A percentile compares a stretch with the other conserved stretches of the same genome.
Evolutionary conservation across 176 grass and related monocot species (phyloP).

Genomic region (Calamus simplicifolius): DNA sequence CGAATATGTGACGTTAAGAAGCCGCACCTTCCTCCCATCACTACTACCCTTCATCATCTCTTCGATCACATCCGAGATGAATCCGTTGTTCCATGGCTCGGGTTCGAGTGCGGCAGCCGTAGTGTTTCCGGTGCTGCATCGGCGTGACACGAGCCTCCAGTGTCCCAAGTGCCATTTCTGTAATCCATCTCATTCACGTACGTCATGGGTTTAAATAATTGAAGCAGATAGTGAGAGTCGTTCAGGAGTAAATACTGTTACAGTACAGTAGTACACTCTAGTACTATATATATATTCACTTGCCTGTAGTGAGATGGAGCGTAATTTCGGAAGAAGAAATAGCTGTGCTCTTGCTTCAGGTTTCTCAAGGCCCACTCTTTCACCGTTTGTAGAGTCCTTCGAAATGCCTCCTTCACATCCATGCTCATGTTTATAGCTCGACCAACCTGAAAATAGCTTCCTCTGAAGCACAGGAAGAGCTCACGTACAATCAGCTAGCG

Average conservation of each 20-base stretch:
- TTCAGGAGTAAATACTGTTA: too few species aligned
- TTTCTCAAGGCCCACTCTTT: constrained; percentile 23
- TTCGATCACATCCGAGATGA: constrained; percentile 6
- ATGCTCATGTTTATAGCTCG: constrained; percentile 21
- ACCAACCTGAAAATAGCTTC: constrained; percentile 32
- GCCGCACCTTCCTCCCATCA: constrained; percentile 1
- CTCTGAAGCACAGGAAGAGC: constrained; percentile 15
- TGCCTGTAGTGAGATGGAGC: constrained; percentile 29
- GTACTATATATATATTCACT: background rate
- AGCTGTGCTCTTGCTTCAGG: constrained; percentile 12
- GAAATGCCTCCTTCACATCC: constrained; percentile 36
- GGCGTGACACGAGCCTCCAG: constrained; percentile 11
- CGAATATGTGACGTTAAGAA: constrained; percentile 33
- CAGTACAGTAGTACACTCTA: too few species aligned
- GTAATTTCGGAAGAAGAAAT: constrained; percentile 28
- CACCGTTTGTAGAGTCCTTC: constrained; percentile 21
- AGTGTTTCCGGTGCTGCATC: constrained; percentile 8
- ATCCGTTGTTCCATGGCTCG: constrained; percentile 30
- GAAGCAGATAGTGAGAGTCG: background rate
- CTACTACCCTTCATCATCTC: constrained; percentile 25
- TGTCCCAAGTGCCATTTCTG: constrained; percentile 36
- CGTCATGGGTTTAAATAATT: background rate
- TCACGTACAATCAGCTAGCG: background rate
- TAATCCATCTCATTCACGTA: background rate
- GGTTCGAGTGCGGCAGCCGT: background rate